phyloP scores from a whole-genome alignment of 1,284 basidiomycete species.

The Sporisorium exsertum region DNA sequence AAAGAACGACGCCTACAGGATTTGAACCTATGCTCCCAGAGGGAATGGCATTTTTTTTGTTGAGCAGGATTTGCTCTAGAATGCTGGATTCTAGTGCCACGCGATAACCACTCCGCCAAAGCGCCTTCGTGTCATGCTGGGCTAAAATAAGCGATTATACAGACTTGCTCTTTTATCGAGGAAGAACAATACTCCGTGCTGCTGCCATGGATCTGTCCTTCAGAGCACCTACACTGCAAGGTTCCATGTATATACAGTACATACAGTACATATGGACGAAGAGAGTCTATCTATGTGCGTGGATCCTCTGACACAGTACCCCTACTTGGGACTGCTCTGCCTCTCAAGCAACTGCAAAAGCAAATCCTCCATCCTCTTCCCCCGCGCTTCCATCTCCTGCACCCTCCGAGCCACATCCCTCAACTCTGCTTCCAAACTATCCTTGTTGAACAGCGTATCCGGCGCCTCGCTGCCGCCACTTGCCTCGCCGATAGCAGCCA shows the following conservation, averaged over 20 bases:
- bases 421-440: slow-evolving; percentile 27
- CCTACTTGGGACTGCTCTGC: slow-evolving; percentile 5
- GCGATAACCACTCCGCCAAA: slow-evolving; percentile 52
- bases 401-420: slow-evolving; percentile 28
- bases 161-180: too few species aligned
- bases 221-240: too few species aligned
- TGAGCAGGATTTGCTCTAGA: slow-evolving; percentile 29
- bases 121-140: slow-evolving; percentile 14
- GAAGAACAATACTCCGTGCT: too few species aligned
- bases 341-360: slow-evolving; percentile 34
- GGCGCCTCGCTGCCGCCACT: neutral
- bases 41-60: slow-evolving; percentile 44
- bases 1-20: slow-evolving; percentile 43
- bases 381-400: slow-evolving; percentile 45
- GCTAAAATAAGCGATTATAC: neutral
- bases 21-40: slow-evolving; percentile 51
- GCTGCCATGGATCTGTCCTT: too few species aligned
- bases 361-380: slow-evolving; percentile 47
- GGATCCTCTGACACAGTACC: too few species aligned
- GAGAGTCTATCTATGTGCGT: neutral
- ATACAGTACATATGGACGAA: too few species aligned
- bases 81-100: slow-evolving; percentile 42
- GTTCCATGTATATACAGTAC: neutral
- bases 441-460: slow-evolving; percentile 2
- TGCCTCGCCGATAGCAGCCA: slow-evolving; percentile 10